Conservation (phyloP, 495 filamentous ascomycete species). For the Aspergillus leporis region DNA sequence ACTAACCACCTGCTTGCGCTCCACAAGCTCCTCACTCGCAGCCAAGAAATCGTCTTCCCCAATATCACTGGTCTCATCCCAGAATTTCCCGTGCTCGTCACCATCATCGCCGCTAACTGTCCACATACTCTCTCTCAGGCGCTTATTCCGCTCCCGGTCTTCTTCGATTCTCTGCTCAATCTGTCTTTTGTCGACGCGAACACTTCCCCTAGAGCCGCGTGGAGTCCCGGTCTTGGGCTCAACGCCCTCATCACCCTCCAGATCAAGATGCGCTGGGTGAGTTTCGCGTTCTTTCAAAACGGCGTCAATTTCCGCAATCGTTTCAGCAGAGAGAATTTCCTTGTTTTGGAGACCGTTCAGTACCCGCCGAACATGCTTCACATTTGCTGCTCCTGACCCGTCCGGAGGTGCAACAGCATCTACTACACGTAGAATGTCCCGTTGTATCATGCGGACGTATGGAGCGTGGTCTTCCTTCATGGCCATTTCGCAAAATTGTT, state of each 20-base stretch:
- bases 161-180: constrained; percentile 97
- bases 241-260: constrained; percentile 35
- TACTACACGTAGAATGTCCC: constrained; percentile 85
- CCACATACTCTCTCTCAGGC: constrained; percentile 87
- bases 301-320: constrained; percentile 75
- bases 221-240: constrained; percentile 36
- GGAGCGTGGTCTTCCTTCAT: constrained; percentile 69
- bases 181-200: constrained; percentile 76
- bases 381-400: constrained; percentile 88
- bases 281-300: constrained; percentile 73
- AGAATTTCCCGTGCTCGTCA: constrained; percentile 68
- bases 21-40: constrained; percentile 70
- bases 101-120: constrained; percentile 61
- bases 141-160: constrained; percentile 92
- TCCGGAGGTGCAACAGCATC: constrained; percentile 82
- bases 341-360: constrained; percentile 68
- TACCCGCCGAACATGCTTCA: constrained; percentile 86
- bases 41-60: constrained; percentile 80
- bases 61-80: constrained; percentile 78
- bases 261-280: constrained; percentile 40
- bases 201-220: constrained; percentile 33
- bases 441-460: constrained; percentile 90
- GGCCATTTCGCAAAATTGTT: constrained; percentile 88
- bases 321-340: constrained; percentile 62
- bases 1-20: constrained; percentile 44